Conservation (phyloP, 129 eudicot species). For the Pittosporum tobira region DNA sequence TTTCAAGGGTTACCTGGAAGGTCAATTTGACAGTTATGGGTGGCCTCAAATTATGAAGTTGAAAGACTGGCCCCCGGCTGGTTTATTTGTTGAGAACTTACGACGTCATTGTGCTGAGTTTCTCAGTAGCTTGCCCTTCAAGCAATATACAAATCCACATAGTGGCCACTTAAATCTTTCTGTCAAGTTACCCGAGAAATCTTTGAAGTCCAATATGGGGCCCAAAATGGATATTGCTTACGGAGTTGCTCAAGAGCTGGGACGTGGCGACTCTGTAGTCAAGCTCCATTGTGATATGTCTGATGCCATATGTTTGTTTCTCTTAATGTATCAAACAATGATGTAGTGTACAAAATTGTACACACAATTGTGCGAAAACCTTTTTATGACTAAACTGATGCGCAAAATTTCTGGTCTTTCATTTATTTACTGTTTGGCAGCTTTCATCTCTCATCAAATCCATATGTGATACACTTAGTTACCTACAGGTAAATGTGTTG, state of each 20-base stretch:
- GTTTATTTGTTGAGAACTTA: constrained; percentile 18
- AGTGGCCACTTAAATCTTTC: constrained; percentile 24
- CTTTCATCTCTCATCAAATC: background rate
- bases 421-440: background rate
- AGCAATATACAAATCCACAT: constrained; percentile 26
- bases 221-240: constrained; percentile 30
- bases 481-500: constrained; percentile 44
- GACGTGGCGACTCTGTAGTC: constrained; percentile 30
- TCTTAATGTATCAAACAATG: background rate
- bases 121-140: constrained; percentile 21
- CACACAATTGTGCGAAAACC: background rate
- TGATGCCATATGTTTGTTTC: constrained; percentile 21
- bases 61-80: constrained; percentile 29
- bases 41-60: constrained; percentile 28
- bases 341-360: too few species aligned
- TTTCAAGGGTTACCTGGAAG: constrained; percentile 21
- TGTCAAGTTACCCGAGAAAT: constrained; percentile 14
- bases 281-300: constrained; percentile 31
- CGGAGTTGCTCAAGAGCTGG: constrained; percentile 25
- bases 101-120: constrained; percentile 32
- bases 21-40: background rate
- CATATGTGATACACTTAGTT: background rate
- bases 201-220: constrained; percentile 32
- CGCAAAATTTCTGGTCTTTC: background rate
- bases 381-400: background rate